These are phyloP conservation scores for Corrigiola litoralis DNA, from an alignment of 179 eudicot genomes.

Conservation along the genomic window DNA sequence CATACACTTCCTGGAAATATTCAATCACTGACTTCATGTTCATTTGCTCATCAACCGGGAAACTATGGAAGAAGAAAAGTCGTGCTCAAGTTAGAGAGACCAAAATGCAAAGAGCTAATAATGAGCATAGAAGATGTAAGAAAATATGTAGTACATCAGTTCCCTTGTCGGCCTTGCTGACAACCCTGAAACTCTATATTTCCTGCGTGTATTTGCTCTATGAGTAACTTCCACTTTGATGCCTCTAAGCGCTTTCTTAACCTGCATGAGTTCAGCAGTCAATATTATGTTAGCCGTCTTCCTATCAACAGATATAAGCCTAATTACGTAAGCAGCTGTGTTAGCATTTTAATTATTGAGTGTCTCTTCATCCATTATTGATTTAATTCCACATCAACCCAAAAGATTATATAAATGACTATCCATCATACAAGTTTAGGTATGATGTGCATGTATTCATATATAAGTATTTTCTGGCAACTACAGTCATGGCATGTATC, in stretches of 20 bases:
- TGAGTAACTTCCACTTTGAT: constrained; percentile 86
- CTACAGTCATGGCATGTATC: too few species aligned
- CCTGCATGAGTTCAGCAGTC: constrained; percentile 32
- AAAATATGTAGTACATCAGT: constrained; percentile 39
- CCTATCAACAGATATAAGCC: background rate
- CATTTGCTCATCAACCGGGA: constrained; percentile 78
- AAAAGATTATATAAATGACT: background rate
- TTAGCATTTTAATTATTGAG: background rate
- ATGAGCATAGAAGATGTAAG: background rate
- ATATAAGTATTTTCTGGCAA: too few species aligned
- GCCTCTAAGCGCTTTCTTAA: constrained; percentile 83
- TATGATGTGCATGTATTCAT: too few species aligned
- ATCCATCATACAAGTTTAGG: too few species aligned
- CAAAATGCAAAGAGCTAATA: constrained; percentile 1
- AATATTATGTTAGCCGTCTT: background rate
- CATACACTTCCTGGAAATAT: constrained; percentile 78
- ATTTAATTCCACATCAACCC: background rate
- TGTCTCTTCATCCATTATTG: background rate
- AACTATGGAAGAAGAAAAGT: constrained; percentile 30
- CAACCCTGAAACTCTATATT: constrained; percentile 72
- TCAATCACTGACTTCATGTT: constrained; percentile 86
- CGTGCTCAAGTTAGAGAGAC: constrained; percentile 1
- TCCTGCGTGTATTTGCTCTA: constrained; percentile 66
- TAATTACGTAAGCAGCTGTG: background rate
- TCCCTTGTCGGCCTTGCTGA: constrained; percentile 86